Evolutionary conservation across 192 early-diverging fungal species (phyloP), one percentile per base, ranked within the genome.

Genomic region (Coemansia sp.): DNA sequence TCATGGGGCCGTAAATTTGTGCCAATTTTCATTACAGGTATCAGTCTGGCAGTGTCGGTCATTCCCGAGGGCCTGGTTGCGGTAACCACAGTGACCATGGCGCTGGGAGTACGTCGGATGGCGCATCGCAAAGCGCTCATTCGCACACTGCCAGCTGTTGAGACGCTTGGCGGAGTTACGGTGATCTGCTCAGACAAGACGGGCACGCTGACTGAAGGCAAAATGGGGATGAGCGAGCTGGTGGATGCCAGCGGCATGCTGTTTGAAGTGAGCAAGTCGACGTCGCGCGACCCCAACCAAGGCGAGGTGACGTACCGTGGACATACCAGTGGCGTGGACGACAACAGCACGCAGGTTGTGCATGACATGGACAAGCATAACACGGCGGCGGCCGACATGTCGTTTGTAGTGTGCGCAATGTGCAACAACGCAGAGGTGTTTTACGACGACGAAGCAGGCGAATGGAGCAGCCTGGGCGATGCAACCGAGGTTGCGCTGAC

Each of bases 101-200:
- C 95, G 22, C 66, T 98, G 9, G 96, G 94, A 63, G 96, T 98
- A n/a, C 84, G 88, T 29, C 85, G 94, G 26, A 97, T 98, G 96
- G 94, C 96, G 0, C 68, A 67, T 27, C 84, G 87, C 45, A 86
- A 94, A 65, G 94, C 94, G 16, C 94, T 98, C 32, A 93, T 98
- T 9, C 83, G 94, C 38, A 96, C 93, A 38, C 80, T 97, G 10
- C 92, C 94, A 1, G 91, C 95, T 0, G 93, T 98, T 3, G 96
- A 98, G 81, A 94, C 95, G 3, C 78, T 98, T 6, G 96, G 96
- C 22, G 91, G 92, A 53, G 94, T 98, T 13, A 95, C 94, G 6
- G 89, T 91, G 45, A 98, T 98, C 74, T 98, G 96, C 74, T 98
- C 96, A 7, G 96, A 98, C 75, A 98, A 98, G 85, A 88, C 86